Evolutionary conservation across 441 rosid genomes (phyloP).

Genomic region (Dalechampia spathulata): DNA sequence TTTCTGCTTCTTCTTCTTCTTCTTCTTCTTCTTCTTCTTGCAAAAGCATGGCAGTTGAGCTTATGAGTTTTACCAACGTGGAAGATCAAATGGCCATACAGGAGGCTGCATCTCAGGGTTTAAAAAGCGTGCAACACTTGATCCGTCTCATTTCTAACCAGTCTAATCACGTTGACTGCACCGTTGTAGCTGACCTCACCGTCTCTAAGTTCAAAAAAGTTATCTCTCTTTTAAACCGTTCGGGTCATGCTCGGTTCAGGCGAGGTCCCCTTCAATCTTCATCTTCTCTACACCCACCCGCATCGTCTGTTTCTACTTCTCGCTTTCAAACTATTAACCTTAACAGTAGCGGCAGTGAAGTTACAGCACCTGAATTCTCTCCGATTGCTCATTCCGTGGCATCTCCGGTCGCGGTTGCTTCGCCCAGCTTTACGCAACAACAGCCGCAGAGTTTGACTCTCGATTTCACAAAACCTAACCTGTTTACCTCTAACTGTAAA

Average conservation of each 20-base stretch:
- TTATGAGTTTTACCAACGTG: slow-evolving; percentile 50
- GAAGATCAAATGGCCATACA: slow-evolving; percentile 72
- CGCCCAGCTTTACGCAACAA: slow-evolving; percentile 40
- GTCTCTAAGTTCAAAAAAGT: slow-evolving; percentile 72
- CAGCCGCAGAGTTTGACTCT: slow-evolving; percentile 72
- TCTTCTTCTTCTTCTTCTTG: background rate
- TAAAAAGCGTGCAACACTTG: slow-evolving; percentile 74
- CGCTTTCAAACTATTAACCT: slow-evolving; percentile 7
- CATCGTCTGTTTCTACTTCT: slow-evolving; percentile 10
- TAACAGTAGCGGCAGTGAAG: background rate
- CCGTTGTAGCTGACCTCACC: slow-evolving; percentile 57
- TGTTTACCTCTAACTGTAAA: slow-evolving; percentile 40
- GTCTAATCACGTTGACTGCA: slow-evolving; percentile 40
- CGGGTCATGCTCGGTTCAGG: slow-evolving; percentile 90
- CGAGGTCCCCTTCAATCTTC: slow-evolving; percentile 66
- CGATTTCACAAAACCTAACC: slow-evolving; percentile 63
- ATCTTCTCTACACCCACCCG: slow-evolving; percentile 21
- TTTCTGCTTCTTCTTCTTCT: slow-evolving; percentile 14
- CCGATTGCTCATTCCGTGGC: too few relatives aligned
- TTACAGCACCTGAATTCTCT: too few relatives aligned
- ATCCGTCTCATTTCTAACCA: slow-evolving; percentile 56
- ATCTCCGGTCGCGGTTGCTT: background rate
- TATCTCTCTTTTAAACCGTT: slow-evolving; percentile 65
- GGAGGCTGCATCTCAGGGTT: slow-evolving; percentile 79
- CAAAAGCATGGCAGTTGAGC: slow-evolving; percentile 53